Base-by-base conservation (phyloP, 352 stramenopile genomes). In the Peronosclerospora sorghi region DNA sequence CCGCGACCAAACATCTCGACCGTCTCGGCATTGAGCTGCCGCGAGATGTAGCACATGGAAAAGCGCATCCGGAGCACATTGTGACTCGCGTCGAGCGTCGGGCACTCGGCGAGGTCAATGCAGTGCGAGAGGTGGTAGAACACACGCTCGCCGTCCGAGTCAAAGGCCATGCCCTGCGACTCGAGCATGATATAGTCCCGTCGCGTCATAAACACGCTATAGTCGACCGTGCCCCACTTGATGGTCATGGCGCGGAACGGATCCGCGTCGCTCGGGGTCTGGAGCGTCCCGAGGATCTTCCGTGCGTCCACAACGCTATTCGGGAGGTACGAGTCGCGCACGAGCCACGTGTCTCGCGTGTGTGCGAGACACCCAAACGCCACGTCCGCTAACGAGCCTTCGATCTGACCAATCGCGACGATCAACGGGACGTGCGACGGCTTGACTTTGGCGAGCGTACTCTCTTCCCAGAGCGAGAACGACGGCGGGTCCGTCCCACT, bases 1-100 rank as follows among this genome's bases (percentile, higher is more conserved):
- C 57, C 68, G 12, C 65, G 70, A 13, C 51, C 59, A 36, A 73
- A 86, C 27, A 80, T 44, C 43, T 83, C 65, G 10, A 80, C 60
- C 12, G 32, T 63, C n/a, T 55, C 45, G 15, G 51, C 38, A 27
- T 45, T 51, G 5, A 62, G 9, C 45, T 75, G 60, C 2, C 65
- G 64, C 0, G 52, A 24, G 32, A 83, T 62, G 45, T 71, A 81
- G 51, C 68, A 79, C 19, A 73, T 38, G n/a, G 68, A 78, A 5
- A 62, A 10, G 7, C 64, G 47, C 13, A 58, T 46, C 5, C 68
- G 63, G 17, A 68, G 46, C 26, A 82, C 62, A 23, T 59, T 60
- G 28, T 57, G 52, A 13, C 50, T 51, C 12, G 35, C 20, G 17
- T 65, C 42, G 1, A 65, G 45, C 8, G 19, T 38, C n/a, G 51